Evolutionary conservation across 306 rosid genomes (phyloP), one percentile per base, ranked within the genome.

Genomic region (Trifolium subterraneum): DNA sequence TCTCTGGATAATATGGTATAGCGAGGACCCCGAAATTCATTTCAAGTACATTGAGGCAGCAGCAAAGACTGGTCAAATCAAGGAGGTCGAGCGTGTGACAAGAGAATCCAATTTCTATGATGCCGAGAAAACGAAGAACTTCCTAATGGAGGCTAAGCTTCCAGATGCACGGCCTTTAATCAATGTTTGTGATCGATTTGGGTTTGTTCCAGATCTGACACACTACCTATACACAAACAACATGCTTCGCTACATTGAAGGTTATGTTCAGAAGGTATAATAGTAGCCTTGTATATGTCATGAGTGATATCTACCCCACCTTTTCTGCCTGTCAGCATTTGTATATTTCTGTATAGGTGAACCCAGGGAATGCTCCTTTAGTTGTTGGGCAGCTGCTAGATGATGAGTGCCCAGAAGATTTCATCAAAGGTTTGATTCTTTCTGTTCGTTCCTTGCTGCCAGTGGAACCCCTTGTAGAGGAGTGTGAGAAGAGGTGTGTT

Each of bases 11-110:
- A 59, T 69, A 51, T 81, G 86, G 55, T 72, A 76, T 93, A 95
- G 99, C 79, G 99, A 95, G 98, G 99, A 95, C 70, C 99, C 99
- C 68, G 99, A 95, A 38, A 92, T 95, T 81, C 99, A 95, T 89
- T 95, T 92, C 60, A 95, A 95, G 96, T 95, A 95, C 90, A 90
- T 95, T 39, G 99, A 95, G 78, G 87, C 99, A 33, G 99, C 99
- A 70, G 99, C 99, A 18, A 95, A 93, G 80, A 95, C 99, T 68
- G 99, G 99, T 58, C 99, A 95, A 82, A 90, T 95, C 82, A 95
- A 95, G 81, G 99, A 95, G 87, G 99, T 95, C 0, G 99, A 95
- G 78, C 97, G 99, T 15, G 99, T 95, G 75, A 95, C 99, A 3
- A 88, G 99, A 87, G 99, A 95, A 84, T 95, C 99, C 60, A 95